Base-by-base conservation (phyloP, 306 rosid genomes). In the Canavalia gladiata region DNA sequence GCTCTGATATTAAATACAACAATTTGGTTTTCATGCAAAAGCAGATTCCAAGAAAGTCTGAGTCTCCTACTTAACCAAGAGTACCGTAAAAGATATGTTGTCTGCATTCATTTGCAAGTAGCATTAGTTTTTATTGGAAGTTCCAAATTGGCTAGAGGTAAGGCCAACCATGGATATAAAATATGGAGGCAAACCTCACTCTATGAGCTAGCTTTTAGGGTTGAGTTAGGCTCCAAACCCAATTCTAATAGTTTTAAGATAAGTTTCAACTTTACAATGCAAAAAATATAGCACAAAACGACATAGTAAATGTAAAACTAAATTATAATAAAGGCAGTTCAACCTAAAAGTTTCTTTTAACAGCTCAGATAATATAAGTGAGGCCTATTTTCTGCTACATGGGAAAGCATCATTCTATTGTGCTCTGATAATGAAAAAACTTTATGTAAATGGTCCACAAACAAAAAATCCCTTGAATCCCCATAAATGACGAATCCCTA, bases 21-120 rank as follows among this genome's bases (percentile, higher is more conserved):
- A 29, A 11, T 1, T 33, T 31, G 10, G 11, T 12, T 45, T 45
- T 46, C 67, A 18, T 12, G 28, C 35, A 29, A 67, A 55, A 78
- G 55, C 28, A 39, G 56, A 49, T 29, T 41, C 82, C 33, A 52
- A 25, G 25, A 52, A 77, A 66, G 67, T 63, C 7, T 2, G 13
- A 77, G 13, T 67, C 56, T 46, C 18, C 43, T 11, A 69, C 58
- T 69, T 9, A 39, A 67, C 57, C 67, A 67, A 55, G 42, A 42
- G 28, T 31, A 29, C 34, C 60, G 47, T 62, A 62, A 39, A 67
- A 54, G 67, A 54, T 51, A 54, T 55, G 52, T 4, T 8, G 50
- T 39, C 30, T 28, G 30, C 43, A 52, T 72, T 51, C 58, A 43
- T 8, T 75, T 59, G 75, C 75, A 68, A 43, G 28, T 46, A 31